Evolutionary conservation across 202 grass and related monocot genomes (phyloP), one percentile per base, ranked within the genome.

Genomic region (Sporobolus alterniflorus): DNA sequence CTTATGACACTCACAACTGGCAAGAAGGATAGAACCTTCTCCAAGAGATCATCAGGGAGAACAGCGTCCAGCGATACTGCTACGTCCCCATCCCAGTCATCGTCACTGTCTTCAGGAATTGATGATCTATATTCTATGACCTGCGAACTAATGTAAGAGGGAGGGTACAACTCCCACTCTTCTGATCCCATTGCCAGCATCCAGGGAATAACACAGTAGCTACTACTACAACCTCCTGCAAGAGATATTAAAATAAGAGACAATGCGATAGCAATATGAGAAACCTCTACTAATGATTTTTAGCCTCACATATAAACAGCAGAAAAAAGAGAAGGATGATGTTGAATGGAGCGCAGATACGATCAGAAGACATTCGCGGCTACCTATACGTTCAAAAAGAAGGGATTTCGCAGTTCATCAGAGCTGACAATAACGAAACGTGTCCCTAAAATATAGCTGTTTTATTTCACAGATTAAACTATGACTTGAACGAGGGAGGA

Each of bases 11-110:
- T 89, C 65, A 70, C 86, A 79, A 98, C 84, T 59, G 95, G 92
- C 69, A 98, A 83, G 67, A 85, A 93, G 39, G 95, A 91, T n/a
- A 98, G 85, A 20, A 93, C 67, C 85, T 98, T 95, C 73, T 94
- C 92, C 31, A 98, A 84, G 26, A 98, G 84, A 82, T 98, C 92
- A 34, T 98, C 90, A 14, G 95, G 95, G 29, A 98, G 80, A 79
- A 82, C 64, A 21, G 88, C 79, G 0, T 93, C 89, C 67, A 89
- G 47, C 5, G 88, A 91, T 47, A 91, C 84, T 22, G 42, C 42
- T 5, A 56, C 40, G 33, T 85, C 51, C 31, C 32, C 70, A 66
- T 63, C 63, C 44, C 40, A 67, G 44, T 85, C 85, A 49, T 82
- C 76, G 33, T 81, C 33, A 13, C 42, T 67, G 50, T 85, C 85